phyloP scores from a whole-genome alignment of 2,329 filamentous ascomycete species.

The Elsinoe necatrix region DNA sequence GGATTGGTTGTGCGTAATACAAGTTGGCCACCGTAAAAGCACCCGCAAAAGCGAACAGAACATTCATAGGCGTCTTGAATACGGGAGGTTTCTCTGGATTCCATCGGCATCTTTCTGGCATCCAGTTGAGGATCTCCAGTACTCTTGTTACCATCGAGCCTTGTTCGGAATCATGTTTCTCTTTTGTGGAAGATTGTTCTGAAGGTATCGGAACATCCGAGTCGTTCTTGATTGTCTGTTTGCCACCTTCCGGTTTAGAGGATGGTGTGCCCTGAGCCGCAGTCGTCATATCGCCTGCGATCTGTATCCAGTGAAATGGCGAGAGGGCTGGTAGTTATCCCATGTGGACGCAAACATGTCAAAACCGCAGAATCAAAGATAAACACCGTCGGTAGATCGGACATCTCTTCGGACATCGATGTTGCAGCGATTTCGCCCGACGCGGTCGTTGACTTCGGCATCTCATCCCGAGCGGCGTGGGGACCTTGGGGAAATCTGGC shows the following conservation, averaged over 20 bases:
- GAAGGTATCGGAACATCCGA: neutral
- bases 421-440: slow-evolving; percentile 4
- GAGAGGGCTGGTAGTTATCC: neutral
- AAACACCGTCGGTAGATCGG: neutral
- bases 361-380: neutral
- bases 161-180: slow-evolving; percentile 4
- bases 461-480: slow-evolving; percentile 5
- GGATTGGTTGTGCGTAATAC: slow-evolving; percentile 72
- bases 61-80: slow-evolving; percentile 60
- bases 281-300: slow-evolving; percentile 4
- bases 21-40: slow-evolving; percentile 70
- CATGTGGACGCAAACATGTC: neutral
- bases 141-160: slow-evolving; percentile 20
- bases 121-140: slow-evolving; percentile 43
- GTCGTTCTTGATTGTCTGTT: neutral
- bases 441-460: slow-evolving; percentile 10
- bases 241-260: neutral
- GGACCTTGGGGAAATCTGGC: slow-evolving; percentile 10
- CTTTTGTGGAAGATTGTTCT: slow-evolving; percentile 6
- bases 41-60: slow-evolving; percentile 59
- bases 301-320: neutral
- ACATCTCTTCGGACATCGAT: slow-evolving; percentile 6
- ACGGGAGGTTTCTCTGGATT: slow-evolving; percentile 56
- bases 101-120: slow-evolving; percentile 60
- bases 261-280: neutral